Evolutionary conservation across 495 filamentous ascomycete species (phyloP).

Genomic region (Margaritispora aquatica): DNA sequence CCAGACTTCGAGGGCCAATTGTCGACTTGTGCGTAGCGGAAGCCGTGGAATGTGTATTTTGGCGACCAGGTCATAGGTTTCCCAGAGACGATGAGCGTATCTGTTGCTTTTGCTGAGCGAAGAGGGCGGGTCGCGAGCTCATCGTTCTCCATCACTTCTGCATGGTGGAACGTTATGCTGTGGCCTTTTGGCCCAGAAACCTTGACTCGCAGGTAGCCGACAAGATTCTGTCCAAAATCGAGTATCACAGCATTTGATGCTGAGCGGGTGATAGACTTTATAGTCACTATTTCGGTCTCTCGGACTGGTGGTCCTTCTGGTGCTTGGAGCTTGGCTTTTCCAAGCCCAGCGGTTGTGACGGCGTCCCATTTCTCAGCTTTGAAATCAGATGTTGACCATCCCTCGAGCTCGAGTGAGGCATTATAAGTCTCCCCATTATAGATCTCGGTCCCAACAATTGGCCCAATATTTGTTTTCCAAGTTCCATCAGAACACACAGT

Average conservation of each 20-base stretch:
- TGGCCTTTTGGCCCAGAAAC: constrained; percentile 29
- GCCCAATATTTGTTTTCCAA: constrained; percentile 36
- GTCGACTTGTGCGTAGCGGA: constrained; percentile 45
- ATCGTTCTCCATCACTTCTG: constrained; percentile 46
- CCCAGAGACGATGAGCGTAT: constrained; percentile 32
- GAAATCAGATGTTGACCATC: constrained; percentile 19
- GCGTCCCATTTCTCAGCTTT: constrained; percentile 13
- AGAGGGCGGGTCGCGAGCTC: constrained; percentile 46
- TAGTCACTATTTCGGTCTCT: constrained; percentile 22
- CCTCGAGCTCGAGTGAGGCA: constrained; percentile 24
- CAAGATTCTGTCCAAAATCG: constrained; percentile 53
- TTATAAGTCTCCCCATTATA: constrained; percentile 51
- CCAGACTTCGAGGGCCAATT: constrained; percentile 34
- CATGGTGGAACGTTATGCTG: constrained; percentile 36
- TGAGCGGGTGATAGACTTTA: constrained; percentile 34
- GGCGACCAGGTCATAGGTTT: constrained; percentile 31
- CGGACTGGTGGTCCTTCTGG: constrained; percentile 18
- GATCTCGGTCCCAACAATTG: constrained; percentile 40
- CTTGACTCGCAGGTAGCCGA: constrained; percentile 39
- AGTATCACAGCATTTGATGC: constrained; percentile 39
- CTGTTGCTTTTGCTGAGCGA: constrained; percentile 37
- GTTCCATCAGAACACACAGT: constrained; percentile 34
- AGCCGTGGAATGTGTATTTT: constrained; percentile 50
- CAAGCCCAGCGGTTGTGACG: constrained; percentile 7
- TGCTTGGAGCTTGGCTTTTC: constrained; percentile 3